A percentile compares a stretch with the other conserved stretches of the same genome.
Conservation (phyloP, 208 protist species). For the Sergeia podlipaevii region DNA sequence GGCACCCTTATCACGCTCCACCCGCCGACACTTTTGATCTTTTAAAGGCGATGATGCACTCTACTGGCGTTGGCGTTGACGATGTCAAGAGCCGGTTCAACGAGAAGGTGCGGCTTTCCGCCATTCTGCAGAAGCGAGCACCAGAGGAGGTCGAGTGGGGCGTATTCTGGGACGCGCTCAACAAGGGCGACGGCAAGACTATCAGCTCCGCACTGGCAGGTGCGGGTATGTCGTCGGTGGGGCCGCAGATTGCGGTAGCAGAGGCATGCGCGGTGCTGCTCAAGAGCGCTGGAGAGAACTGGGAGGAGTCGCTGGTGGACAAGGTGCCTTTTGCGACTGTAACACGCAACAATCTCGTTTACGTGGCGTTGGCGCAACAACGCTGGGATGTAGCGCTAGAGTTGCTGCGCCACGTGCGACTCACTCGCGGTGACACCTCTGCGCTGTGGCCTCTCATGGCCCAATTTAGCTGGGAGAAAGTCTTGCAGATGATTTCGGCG, state of each 20-base stretch:
- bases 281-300: slow-evolving; percentile 53
- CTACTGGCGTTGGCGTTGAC: slow-evolving; percentile 72
- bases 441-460: slow-evolving; percentile 80
- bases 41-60: slow-evolving; percentile 78
- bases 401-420: slow-evolving; percentile 63
- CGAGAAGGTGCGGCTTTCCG: slow-evolving; percentile 78
- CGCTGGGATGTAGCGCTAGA: slow-evolving; percentile 81
- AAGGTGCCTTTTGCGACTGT: slow-evolving; percentile 79
- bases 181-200: slow-evolving; percentile 73
- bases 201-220: slow-evolving; percentile 70
- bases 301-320: slow-evolving; percentile 73
- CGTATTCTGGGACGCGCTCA: slow-evolving; percentile 81
- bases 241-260: slow-evolving; percentile 71
- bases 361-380: slow-evolving; percentile 52
- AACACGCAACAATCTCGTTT: slow-evolving; percentile 73
- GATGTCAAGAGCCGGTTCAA: slow-evolving; percentile 88
- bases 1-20: slow-evolving; percentile 84
- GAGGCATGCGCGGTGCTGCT: slow-evolving; percentile 87
- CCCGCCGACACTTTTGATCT: slow-evolving; percentile 86
- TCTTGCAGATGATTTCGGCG: slow-evolving; percentile 76
- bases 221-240: slow-evolving; percentile 29
- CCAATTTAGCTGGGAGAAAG: slow-evolving; percentile 68
- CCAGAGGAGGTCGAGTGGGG: slow-evolving; percentile 87
- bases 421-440: slow-evolving; percentile 52
- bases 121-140: slow-evolving; percentile 56